Base-by-base conservation (phyloP, 129 eudicot genomes). In the Artemisia annua region DNA sequence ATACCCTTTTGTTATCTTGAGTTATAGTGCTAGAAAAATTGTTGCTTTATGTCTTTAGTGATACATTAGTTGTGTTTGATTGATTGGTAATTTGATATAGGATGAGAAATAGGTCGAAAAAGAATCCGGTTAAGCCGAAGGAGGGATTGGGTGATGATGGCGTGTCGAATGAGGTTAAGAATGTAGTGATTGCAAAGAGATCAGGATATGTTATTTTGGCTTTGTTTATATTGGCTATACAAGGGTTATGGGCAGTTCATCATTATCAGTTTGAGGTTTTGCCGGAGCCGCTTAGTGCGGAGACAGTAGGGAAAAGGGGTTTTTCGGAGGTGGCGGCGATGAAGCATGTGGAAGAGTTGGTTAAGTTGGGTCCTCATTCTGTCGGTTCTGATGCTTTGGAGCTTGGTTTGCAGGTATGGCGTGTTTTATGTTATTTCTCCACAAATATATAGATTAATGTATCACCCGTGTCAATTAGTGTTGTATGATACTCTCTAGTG, bases 371-470 rank as follows among this genome's bases (percentile, higher is more conserved):
- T 71, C 98, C 98, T 30, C 98, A 92, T 51, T 83, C 87, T 8
- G 92, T 93, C 63, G 98, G 95, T 72, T 93, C 98, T 53, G 86
- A 85, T 84, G 90, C 84, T 66, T 82, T 93, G 24, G 96, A 89
- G 62, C 82, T 69, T 63, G 97, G 89, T 32, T 8, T 93, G 59
- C 86, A 89, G 97, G 98, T 92, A 81, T 71, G 66, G n/a, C n/a
- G n/a, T n/a, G n/a, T n/a, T n/a, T n/a, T n/a, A n/a, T n/a, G n/a
- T n/a, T n/a, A n/a, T n/a, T n/a, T n/a, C n/a, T n/a, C n/a, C n/a
- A n/a, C n/a, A n/a, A n/a, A n/a, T n/a, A n/a, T n/a, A n/a, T n/a
- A n/a, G n/a, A n/a, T n/a, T n/a, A n/a, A n/a, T n/a, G n/a, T n/a
- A 39, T 39, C 11, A 39, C 10, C 46, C 46, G 46, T 39, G 46